phyloP scores from a whole-genome alignment of 1,139 yeast genomes.

The Kodamaea fungicola region DNA sequence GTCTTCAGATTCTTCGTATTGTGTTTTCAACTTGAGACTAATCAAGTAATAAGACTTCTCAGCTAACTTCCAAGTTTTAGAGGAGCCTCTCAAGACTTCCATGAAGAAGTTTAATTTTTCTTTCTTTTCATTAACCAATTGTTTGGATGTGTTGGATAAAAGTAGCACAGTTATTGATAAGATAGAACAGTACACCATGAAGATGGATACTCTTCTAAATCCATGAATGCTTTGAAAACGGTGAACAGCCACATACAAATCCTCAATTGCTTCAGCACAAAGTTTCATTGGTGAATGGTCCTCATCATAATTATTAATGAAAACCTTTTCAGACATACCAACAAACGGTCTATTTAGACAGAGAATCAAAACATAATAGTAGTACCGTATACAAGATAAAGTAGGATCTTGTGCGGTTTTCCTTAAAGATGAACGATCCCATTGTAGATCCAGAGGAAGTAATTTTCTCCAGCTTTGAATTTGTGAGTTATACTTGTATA shows the following conservation, averaged over 20 bases:
- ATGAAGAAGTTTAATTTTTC: constrained; percentile 36
- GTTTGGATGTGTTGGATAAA: constrained; percentile 32
- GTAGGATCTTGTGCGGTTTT: constrained; percentile 50
- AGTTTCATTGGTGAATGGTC: constrained; percentile 18
- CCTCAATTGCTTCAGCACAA: constrained; percentile 42
- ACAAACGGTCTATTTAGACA: constrained; percentile 62
- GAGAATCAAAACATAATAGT: constrained; percentile 53
- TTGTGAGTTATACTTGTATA: constrained; percentile 44
- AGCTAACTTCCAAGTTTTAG: constrained; percentile 48
- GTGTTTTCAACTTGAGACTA: constrained; percentile 27
- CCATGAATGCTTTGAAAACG: constrained; percentile 40
- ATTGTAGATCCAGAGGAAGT: constrained; percentile 47
- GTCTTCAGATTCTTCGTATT: constrained; percentile 13
- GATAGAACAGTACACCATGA: constrained; percentile 48
- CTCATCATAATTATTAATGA: constrained; percentile 5
- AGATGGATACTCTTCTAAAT: constrained; percentile 39
- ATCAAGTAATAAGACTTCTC: constrained; percentile 45
- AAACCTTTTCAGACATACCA: constrained; percentile 17
- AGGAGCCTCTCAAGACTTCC: constrained; percentile 35
- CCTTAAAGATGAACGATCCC: constrained; percentile 43
- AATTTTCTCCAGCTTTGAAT: constrained; percentile 49
- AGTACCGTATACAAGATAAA: constrained; percentile 50
- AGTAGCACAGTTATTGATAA: constrained; percentile 44
- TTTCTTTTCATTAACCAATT: constrained; percentile 23
- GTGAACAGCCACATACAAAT: constrained; percentile 36